Evolutionary conservation across 2,329 filamentous ascomycete genomes (phyloP), one percentile per base, ranked within the genome.

Genomic region (Colletotrichum musicola): DNA sequence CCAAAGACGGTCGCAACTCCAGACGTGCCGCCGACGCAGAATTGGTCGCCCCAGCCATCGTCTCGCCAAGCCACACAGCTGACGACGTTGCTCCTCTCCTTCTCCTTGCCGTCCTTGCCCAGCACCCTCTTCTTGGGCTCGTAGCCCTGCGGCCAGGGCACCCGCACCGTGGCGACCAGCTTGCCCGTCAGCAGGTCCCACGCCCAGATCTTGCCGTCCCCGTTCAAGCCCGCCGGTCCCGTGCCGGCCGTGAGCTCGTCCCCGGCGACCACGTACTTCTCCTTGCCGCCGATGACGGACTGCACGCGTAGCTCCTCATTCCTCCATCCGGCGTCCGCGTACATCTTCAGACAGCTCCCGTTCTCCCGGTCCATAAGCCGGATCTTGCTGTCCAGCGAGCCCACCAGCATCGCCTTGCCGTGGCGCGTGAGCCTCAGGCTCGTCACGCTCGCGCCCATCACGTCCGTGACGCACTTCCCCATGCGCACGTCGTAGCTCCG

Each of bases 131-230:
- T 89, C 75, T 80, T 82, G 0, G 78, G 77, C 46, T 84, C 83
- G 47, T 80, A 79, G 3, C 82, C 84, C n/a, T 76, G 74, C 4
- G 85, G 85, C 87, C 87, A 89, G 0, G 88, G 86, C 4, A 88
- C 82, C 42, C 77, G 80, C 6, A 97, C 80, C 72, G 83, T 88
- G 38, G 92, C 88, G 66, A 89, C 83, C 58, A 92, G 77, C 62
- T 90, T 87, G 1, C 93, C 95, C 6, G 87, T 91, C 62, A 97
- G 78, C 20, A 97, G 82, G 81, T 98, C 94, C 95, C 95, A 98
- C 1, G 89, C 93, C 82, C 91, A 90, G 7, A 94, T 80, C 74
- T 85, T 84, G 2, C 92, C 92, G 69, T 91, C 84, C 16, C 67
- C 67, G 42, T 68, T 69, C 58, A 67, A 49, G 3, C 81, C 81